These are phyloP conservation scores for Phytophthora parvispora DNA, from an alignment of 352 stramenopile species.

Conservation along the genomic window DNA sequence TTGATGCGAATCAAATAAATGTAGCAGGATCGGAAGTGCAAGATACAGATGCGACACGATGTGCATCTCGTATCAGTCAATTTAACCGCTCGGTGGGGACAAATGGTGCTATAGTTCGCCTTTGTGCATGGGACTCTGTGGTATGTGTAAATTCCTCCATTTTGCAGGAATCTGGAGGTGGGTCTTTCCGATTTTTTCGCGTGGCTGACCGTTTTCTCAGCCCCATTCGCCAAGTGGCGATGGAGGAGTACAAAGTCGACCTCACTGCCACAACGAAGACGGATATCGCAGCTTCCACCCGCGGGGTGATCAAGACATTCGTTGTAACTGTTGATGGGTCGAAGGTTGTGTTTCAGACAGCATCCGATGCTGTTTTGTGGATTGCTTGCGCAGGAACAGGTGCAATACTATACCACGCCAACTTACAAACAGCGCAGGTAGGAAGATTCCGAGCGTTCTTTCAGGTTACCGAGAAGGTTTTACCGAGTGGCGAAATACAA, in stretches of 20 bases:
- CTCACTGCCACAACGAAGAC: background rate
- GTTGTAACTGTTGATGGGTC: conserved; percentile 15
- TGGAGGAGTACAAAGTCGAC: conserved; percentile 2
- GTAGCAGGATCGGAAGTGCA: background rate
- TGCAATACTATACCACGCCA: conserved; percentile 9
- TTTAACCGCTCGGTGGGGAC: conserved; percentile 14
- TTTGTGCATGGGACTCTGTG: conserved; percentile 35
- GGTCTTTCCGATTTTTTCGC: conserved; percentile 34
- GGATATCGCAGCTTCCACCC: background rate
- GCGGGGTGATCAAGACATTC: conserved; percentile 18
- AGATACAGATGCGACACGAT: background rate
- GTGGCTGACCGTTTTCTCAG: conserved; percentile 13
- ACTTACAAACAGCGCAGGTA: conserved; percentile 3
- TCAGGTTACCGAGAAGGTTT: conserved; percentile 1
- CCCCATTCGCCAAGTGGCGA: conserved; percentile 22
- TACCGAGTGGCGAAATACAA: conserved; percentile 1
- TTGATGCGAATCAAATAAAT: background rate
- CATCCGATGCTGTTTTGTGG: conserved; percentile 11
- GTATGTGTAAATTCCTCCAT: conserved; percentile 33
- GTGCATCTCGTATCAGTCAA: conserved; percentile 6
- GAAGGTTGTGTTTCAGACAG: conserved; percentile 22
- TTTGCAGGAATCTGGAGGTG: conserved; percentile 26
- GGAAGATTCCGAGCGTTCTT: conserved; percentile 18
- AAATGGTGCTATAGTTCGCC: conserved; percentile 3
- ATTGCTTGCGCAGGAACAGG: conserved; percentile 19